Evolutionary conservation across 192 early-diverging fungal genomes (phyloP), one percentile per base, ranked within the genome.

Genomic region (Backusella macrospora): DNA sequence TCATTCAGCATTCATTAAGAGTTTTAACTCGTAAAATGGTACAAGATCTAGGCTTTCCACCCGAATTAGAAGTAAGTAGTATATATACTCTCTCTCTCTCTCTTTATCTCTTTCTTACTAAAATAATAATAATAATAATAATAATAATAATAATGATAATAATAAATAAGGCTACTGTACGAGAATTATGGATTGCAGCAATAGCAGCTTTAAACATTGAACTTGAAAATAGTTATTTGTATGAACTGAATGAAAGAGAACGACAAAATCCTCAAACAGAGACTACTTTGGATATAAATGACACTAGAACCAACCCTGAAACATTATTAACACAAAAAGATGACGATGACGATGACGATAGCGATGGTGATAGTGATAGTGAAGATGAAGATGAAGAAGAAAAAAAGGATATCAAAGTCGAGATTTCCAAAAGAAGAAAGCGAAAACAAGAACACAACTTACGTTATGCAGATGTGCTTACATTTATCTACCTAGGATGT

Each of bases 101-200:
- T 34, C 29, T 34, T 2, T 34, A 0, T 34, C 29, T 34, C 2
- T 34, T 34, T 34, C 29, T n/a, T 47, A 39, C 12, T 16, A 23
- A 48, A 34, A 23, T n/a, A n/a, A 21, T n/a, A 12, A 71, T 23
- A 38, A 15, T 69, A 6, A 37, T 38, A 1, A n/a, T n/a, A n/a
- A n/a, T n/a, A n/a, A 52, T n/a, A n/a, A 21, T n/a, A 12, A 71
- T 23, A 38, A 15, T 69, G 13, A 37, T 38, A 1, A n/a, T n/a
- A n/a, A n/a, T n/a, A n/a, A 52, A 9, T 29, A 47, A 81, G 76
- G 45, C 37, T 43, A 29, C 70, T 2, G 77, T 71, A 29, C 70
- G 76, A n/a, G 76, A 82, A 39, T 10, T 82, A n/a, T 82, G 80
- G 80, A n/a, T 82, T 40, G 7, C 78, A 13, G 70, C 73, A 49